Percentiles rank a stretch among this genome's conserved stretches.
Conservation (phyloP, 495 filamentous ascomycete species). For the Echria macrotheca region DNA sequence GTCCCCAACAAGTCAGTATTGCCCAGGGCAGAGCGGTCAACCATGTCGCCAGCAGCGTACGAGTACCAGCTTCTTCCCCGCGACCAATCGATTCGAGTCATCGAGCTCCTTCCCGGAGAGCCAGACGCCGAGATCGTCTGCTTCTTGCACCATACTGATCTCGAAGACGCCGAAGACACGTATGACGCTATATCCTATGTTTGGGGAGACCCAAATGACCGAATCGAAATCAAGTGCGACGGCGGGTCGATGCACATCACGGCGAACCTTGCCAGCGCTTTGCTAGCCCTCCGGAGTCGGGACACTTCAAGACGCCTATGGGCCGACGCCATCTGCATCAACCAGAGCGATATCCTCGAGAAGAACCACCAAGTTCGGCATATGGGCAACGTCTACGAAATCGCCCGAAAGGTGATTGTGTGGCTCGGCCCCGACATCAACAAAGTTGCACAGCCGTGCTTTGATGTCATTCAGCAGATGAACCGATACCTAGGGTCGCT, state of each 20-base stretch:
- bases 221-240: conserved; percentile 5
- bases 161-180: not conserved
- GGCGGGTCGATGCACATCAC: conserved; percentile 1
- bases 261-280: conserved; percentile 7
- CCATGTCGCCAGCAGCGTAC: too few relatives aligned
- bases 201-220: conserved; percentile 7
- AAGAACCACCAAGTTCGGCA: not conserved
- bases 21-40: too few relatives aligned
- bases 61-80: too few relatives aligned
- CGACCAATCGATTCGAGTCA: too few relatives aligned
- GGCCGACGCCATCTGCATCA: not conserved
- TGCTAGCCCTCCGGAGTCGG: not conserved
- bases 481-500: not conserved
- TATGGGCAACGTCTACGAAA: not conserved
- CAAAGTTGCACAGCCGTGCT: not conserved
- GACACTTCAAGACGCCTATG: not conserved
- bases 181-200: conserved; percentile 14
- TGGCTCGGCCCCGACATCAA: conserved; percentile 1
- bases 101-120: too few relatives aligned
- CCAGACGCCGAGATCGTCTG: too few relatives aligned
- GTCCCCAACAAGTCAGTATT: too few relatives aligned
- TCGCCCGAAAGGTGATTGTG: conserved; percentile 1
- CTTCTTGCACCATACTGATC: not conserved
- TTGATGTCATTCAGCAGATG: not conserved
- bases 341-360: not conserved